Conservation (phyloP, 176 grass and related monocot species). For the Areca catechu region DNA sequence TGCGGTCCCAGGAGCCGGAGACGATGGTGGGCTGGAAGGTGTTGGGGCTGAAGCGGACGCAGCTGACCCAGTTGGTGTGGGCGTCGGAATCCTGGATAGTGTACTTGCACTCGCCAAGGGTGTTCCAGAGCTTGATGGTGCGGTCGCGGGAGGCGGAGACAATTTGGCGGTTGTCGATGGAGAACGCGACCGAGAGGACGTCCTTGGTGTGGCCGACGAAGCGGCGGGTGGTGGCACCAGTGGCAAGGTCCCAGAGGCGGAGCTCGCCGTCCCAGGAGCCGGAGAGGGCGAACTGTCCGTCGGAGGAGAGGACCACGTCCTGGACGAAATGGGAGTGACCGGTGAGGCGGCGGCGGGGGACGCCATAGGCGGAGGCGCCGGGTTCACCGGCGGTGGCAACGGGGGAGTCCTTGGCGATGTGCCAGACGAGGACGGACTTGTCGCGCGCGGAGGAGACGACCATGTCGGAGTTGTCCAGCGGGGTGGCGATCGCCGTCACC, state of each 20-base stretch:
- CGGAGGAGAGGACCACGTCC: conserved; percentile 81
- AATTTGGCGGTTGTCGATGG: conserved; percentile 88
- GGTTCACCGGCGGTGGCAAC: too few relatives aligned
- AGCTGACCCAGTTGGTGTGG: conserved; percentile 71
- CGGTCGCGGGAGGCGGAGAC: conserved; percentile 75
- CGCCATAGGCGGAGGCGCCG: conserved; percentile 38
- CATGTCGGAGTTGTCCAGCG: too few relatives aligned
- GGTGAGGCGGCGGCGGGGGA: conserved; percentile 72
- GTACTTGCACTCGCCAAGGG: conserved; percentile 87
- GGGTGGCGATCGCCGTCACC: too few relatives aligned
- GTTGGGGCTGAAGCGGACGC: conserved; percentile 78
- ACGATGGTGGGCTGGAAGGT: too few relatives aligned
- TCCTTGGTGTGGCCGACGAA: conserved; percentile 85
- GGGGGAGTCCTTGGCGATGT: too few relatives aligned
- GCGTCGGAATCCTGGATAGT: conserved; percentile 71
- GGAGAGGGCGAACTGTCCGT: conserved; percentile 83
- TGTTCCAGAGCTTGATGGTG: conserved; percentile 96
- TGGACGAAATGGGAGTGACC: conserved; percentile 87
- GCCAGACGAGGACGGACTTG: too few relatives aligned
- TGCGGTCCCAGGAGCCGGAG: too few relatives aligned
- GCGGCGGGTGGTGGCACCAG: conserved; percentile 56
- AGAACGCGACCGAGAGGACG: conserved; percentile 88
- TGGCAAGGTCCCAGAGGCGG: conserved; percentile 77
- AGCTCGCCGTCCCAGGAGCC: conserved; percentile 93
- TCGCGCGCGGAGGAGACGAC: too few relatives aligned